phyloP scores from a whole-genome alignment of 2,329 filamentous ascomycete species.

The Paecilomyces formosus region DNA sequence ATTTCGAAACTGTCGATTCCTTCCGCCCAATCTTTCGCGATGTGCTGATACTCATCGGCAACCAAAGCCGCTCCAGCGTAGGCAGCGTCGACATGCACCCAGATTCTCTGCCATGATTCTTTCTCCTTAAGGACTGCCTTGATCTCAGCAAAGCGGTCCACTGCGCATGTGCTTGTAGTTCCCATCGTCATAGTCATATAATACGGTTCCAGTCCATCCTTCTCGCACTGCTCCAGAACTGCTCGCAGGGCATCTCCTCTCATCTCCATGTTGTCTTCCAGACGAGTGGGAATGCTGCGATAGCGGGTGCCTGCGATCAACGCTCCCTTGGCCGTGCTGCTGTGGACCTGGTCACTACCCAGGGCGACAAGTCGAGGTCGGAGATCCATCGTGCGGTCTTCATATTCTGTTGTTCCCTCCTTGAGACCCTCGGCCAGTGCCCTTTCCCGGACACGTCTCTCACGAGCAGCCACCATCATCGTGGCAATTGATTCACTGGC shows the following conservation, averaged over 20 bases:
- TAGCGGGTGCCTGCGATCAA: constrained; percentile 80
- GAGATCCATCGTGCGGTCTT: constrained; percentile 61
- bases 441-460: constrained; percentile 62
- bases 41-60: constrained; percentile 69
- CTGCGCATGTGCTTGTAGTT: constrained; percentile 79
- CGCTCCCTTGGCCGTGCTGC: constrained; percentile 78
- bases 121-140: constrained; percentile 44
- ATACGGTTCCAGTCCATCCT: constrained; percentile 71
- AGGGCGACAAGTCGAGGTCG: constrained; percentile 70
- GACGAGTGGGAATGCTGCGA: constrained; percentile 56
- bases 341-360: constrained; percentile 72
- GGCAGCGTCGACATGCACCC: constrained; percentile 91
- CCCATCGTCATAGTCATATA: constrained; percentile 79
- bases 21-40: constrained; percentile 51
- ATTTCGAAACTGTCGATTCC: constrained; percentile 83
- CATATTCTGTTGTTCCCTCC: constrained; percentile 48
- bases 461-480: constrained; percentile 77
- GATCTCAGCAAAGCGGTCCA: constrained; percentile 73
- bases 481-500: constrained; percentile 84
- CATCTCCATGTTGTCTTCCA: constrained; percentile 61
- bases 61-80: constrained; percentile 84
- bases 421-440: constrained; percentile 43
- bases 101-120: constrained; percentile 53
- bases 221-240: constrained; percentile 58
- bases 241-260: constrained; percentile 55